Evolutionary conservation across 768 basidiomycete genomes (phyloP).

Genomic region (Coprinellus aureogranulatus): DNA sequence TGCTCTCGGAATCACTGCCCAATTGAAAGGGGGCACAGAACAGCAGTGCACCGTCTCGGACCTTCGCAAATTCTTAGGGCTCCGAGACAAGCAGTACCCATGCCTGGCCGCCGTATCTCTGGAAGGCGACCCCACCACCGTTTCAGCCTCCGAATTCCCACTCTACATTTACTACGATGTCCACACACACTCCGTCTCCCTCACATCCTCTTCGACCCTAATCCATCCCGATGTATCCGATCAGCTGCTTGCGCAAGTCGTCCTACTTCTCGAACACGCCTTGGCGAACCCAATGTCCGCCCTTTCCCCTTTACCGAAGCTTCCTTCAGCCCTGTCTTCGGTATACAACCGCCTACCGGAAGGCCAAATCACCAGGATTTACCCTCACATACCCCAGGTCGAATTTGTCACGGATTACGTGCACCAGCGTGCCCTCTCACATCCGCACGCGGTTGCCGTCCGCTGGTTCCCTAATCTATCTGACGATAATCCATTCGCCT

Average conservation of each 20-base stretch:
- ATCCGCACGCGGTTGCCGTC: constrained; percentile 24
- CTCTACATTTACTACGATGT: constrained; percentile 18
- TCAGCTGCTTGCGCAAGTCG: constrained; percentile 27
- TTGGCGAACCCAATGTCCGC: constrained; percentile 9
- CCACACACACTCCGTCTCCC: constrained; percentile 8
- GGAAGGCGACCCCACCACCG: constrained; percentile 1
- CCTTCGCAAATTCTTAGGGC: constrained; percentile 20
- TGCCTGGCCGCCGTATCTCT: constrained; percentile 24
- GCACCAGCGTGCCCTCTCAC: constrained; percentile 17
- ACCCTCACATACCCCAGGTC: constrained; percentile 21
- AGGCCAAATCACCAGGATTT: constrained; percentile 18
- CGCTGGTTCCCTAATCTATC: constrained; percentile 30
- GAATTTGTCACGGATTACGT: constrained; percentile 31
- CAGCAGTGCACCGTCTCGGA: constrained; percentile 7
- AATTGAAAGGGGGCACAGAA: not conserved
- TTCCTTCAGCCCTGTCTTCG: constrained; percentile 25
- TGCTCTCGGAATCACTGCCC: constrained; percentile 6
- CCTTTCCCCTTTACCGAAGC: constrained; percentile 7
- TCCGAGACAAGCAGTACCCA: constrained; percentile 24
- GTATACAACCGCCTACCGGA: constrained; percentile 22
- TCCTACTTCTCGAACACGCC: constrained; percentile 16
- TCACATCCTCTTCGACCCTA: constrained; percentile 14
- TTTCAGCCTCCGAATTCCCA: constrained; percentile 14
- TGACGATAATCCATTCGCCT: constrained; percentile 12
- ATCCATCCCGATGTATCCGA: constrained; percentile 24